Evolutionary conservation across 352 stramenopile genomes (phyloP).

Genomic region (Paralagenidium karlingii): DNA sequence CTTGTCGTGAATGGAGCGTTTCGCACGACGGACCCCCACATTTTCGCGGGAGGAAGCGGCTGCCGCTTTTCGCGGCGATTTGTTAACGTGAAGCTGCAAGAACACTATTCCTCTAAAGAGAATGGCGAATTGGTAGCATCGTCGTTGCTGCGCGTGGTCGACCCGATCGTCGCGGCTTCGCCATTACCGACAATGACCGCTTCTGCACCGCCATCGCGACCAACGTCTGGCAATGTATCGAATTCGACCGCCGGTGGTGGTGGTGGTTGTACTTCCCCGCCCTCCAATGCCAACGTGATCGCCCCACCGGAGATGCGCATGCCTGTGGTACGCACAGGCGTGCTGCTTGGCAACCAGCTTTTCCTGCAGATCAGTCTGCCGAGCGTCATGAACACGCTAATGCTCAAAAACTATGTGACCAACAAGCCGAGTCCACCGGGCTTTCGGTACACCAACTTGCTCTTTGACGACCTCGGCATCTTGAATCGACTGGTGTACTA

Average conservation of each 20-base stretch:
- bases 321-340: slow-evolving; percentile 30
- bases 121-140: slow-evolving; percentile 53
- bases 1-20: slow-evolving; percentile 83
- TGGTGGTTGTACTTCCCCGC: not conserved
- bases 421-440: not conserved
- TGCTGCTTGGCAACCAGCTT: slow-evolving; percentile 31
- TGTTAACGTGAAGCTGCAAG: slow-evolving; percentile 54
- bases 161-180: slow-evolving; percentile 15
- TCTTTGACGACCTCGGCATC: slow-evolving; percentile 69
- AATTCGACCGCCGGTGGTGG: not conserved
- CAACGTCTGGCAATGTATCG: not conserved
- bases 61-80: slow-evolving; percentile 78
- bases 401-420: slow-evolving; percentile 41
- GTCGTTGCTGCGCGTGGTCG: slow-evolving; percentile 52
- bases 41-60: slow-evolving; percentile 55
- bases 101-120: slow-evolving; percentile 69
- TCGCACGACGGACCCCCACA: slow-evolving; percentile 67
- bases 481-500: slow-evolving; percentile 62
- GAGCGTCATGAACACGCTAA: slow-evolving; percentile 46
- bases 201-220: not conserved
- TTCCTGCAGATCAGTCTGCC: slow-evolving; percentile 70
- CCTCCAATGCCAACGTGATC: slow-evolving; percentile 12
- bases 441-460: slow-evolving; percentile 42
- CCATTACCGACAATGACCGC: too few relatives aligned
- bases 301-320: slow-evolving; percentile 58